phyloP scores from a whole-genome alignment of 441 rosid species.

The Erodium texanum region DNA sequence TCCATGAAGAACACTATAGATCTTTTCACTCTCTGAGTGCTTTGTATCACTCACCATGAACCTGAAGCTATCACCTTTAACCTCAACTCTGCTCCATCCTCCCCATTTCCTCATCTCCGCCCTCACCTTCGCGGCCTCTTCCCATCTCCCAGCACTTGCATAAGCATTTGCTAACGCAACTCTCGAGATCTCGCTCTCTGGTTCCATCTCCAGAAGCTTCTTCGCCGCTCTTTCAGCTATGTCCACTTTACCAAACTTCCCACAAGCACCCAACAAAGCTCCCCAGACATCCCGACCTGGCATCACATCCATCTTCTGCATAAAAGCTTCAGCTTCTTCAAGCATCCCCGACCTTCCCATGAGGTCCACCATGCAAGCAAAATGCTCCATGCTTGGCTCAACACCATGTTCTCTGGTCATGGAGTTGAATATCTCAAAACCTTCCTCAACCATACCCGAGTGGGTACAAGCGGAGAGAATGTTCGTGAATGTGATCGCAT shows the following conservation, averaged over 20 bases:
- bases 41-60: constrained; percentile 8
- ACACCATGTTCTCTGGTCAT: constrained; percentile 9
- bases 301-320: constrained; percentile 6
- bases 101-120: constrained; percentile 13
- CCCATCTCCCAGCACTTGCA: constrained; percentile 24
- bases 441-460: not conserved
- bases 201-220: constrained; percentile 12
- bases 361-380: constrained; percentile 26
- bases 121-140: constrained; percentile 20
- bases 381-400: constrained; percentile 25
- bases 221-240: constrained; percentile 14
- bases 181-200: constrained; percentile 19
- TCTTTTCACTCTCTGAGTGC: not conserved
- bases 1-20: not conserved
- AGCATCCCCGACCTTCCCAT: constrained; percentile 27
- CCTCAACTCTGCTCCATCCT: constrained; percentile 30
- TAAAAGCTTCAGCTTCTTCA: constrained; percentile 22
- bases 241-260: not conserved
- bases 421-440: not conserved
- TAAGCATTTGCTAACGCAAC: constrained; percentile 24
- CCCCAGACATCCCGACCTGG: constrained; percentile 17
- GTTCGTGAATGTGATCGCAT: not conserved
- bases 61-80: constrained; percentile 16
- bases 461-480: not conserved
- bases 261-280: constrained; percentile 26